phyloP scores from a whole-genome alignment of 1,284 basidiomycete species.

The Mycena sp. region DNA sequence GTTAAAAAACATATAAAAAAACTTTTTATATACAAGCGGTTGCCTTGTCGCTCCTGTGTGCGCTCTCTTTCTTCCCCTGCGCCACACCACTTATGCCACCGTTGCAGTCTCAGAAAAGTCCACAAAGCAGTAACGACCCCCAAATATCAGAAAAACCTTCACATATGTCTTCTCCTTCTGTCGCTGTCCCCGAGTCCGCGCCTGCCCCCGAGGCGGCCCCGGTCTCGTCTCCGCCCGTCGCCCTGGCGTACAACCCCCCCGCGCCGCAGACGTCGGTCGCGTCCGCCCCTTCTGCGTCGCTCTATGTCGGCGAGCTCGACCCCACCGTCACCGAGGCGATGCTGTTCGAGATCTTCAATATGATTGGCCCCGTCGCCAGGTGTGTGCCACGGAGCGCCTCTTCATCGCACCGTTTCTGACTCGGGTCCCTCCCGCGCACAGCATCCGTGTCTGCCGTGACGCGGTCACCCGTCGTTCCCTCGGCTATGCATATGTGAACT shows the following conservation, averaged over 20 bases:
- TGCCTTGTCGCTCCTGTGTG: slow-evolving; percentile 78
- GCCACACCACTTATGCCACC: not conserved
- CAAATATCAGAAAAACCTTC: slow-evolving; percentile 48
- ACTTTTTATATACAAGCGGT: slow-evolving; percentile 71
- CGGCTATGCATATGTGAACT: slow-evolving; percentile 99
- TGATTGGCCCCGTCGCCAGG: slow-evolving; percentile 99
- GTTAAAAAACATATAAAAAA: slow-evolving; percentile 70
- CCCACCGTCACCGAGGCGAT: slow-evolving; percentile 98
- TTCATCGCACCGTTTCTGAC: not conserved
- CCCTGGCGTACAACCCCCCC: slow-evolving; percentile 54
- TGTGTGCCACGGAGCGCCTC: slow-evolving; percentile 44
- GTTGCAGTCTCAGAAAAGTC: slow-evolving; percentile 73
- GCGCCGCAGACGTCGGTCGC: slow-evolving; percentile 59
- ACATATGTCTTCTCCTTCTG: slow-evolving; percentile 68
- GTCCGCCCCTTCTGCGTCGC: slow-evolving; percentile 86
- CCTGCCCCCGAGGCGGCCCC: slow-evolving; percentile 40
- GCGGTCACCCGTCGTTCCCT: slow-evolving; percentile 99
- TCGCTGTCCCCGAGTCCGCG: slow-evolving; percentile 49
- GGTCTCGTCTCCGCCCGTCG: slow-evolving; percentile 42
- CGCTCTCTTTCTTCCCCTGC: slow-evolving; percentile 33
- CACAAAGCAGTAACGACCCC: slow-evolving; percentile 89
- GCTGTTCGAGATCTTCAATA: slow-evolving; percentile 99
- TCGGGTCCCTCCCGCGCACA: slow-evolving; percentile 43
- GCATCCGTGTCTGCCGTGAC: slow-evolving; percentile 99
- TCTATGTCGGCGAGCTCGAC: slow-evolving; percentile 99